Conservation (phyloP, 163 green algal genomes). For the Coccomyxa subellipsoidea region DNA sequence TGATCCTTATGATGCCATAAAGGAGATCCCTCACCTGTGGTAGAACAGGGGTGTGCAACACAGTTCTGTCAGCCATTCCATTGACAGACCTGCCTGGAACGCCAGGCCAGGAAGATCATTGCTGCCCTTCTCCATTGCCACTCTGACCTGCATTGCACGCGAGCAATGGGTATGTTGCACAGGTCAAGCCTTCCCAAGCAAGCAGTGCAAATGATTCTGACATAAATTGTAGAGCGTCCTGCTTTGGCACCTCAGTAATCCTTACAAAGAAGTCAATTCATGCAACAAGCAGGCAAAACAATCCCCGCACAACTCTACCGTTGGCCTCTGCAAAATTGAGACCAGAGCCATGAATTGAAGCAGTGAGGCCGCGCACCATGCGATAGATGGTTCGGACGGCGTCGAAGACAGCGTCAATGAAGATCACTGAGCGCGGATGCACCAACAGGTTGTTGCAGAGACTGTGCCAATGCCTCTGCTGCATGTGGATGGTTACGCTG, state of each 20-base stretch:
- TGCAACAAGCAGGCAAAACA: too few species aligned
- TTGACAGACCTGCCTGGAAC: conserved; percentile 27
- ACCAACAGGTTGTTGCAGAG: conserved; percentile 17
- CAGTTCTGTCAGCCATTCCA: conserved; percentile 33
- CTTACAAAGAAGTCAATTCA: too few species aligned
- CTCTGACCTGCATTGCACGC: conserved; percentile 24
- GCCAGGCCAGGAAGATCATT: conserved; percentile 17
- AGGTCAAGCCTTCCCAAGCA: too few species aligned
- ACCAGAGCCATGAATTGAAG: too few species aligned
- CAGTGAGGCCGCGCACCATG: neutral
- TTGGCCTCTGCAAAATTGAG: too few species aligned
- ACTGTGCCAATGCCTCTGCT: conserved; percentile 17
- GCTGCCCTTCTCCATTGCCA: conserved; percentile 7
- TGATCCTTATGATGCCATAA: too few species aligned
- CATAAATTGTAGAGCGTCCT: too few species aligned
- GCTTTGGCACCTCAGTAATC: too few species aligned
- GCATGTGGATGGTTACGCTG: neutral
- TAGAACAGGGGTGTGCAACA: conserved; percentile 34
- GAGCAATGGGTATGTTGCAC: neutral
- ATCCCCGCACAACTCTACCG: too few species aligned
- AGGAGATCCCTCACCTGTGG: conserved; percentile 1
- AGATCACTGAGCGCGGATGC: conserved; percentile 21
- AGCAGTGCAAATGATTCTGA: too few species aligned
- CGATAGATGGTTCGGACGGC: neutral
- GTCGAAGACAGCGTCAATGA: conserved; percentile 42